A percentile compares a stretch with the other conserved stretches of the same genome.
Conservation (phyloP, 2,329 filamentous ascomycete species). For the Tolypocladium amazonense region DNA sequence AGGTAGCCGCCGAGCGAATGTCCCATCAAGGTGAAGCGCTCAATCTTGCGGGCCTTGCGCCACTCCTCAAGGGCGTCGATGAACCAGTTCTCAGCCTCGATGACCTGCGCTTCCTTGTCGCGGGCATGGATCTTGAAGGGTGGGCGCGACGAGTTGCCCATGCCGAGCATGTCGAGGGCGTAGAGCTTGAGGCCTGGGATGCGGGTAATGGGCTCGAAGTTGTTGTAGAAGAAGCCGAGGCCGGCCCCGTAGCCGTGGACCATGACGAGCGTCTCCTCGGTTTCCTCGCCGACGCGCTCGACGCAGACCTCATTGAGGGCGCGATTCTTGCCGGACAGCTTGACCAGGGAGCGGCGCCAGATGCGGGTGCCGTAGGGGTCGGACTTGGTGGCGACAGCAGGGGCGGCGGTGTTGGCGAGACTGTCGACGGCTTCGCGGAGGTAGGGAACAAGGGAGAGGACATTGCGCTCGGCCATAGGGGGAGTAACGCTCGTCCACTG, state of each 20-base stretch:
- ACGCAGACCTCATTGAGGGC: conserved; percentile 89
- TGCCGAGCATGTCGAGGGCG: conserved; percentile 88
- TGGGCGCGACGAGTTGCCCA: conserved; percentile 81
- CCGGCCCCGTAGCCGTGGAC: conserved; percentile 94
- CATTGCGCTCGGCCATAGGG: conserved; percentile 73
- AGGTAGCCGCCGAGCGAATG: conserved; percentile 94
- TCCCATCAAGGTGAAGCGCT: conserved; percentile 85
- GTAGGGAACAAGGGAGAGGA: conserved; percentile 77
- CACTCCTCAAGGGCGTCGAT: conserved; percentile 94
- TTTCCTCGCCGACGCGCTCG: conserved; percentile 67
- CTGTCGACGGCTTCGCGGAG: conserved; percentile 65
- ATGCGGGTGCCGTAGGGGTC: conserved; percentile 78
- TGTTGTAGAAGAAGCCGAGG: conserved; percentile 96
- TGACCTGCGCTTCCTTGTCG: conserved; percentile 66
- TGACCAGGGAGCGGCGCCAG: conserved; percentile 80
- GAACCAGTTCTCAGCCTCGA: conserved; percentile 91
- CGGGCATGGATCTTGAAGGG: conserved; percentile 78
- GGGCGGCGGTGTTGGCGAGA: conserved; percentile 32
- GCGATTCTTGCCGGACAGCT: conserved; percentile 74
- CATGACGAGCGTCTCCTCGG: conserved; percentile 85
- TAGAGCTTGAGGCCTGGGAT: conserved; percentile 78
- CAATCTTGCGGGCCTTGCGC: conserved; percentile 78
- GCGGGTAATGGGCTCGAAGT: conserved; percentile 80
- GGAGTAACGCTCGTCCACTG: conserved; percentile 83
- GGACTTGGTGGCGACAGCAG: conserved; percentile 32